A percentile compares a stretch with the other conserved stretches of the same genome.
Conservation (phyloP, 2,329 filamentous ascomycete species). For the Fusarium xylarioides region DNA sequence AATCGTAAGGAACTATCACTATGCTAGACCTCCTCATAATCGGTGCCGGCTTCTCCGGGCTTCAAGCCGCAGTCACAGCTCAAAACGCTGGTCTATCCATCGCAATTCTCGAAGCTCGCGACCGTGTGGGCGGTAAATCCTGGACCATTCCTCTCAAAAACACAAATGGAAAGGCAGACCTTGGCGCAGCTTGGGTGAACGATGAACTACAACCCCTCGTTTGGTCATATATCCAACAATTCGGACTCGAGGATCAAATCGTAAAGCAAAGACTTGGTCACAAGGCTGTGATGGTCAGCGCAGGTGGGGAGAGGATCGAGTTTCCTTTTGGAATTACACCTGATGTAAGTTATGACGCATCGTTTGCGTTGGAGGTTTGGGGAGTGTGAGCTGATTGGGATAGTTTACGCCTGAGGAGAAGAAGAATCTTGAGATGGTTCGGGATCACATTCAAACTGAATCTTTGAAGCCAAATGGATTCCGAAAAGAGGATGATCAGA, state of each 20-base stretch:
- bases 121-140: slow-evolving; percentile 63
- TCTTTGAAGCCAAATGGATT: slow-evolving; percentile 40
- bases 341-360: slow-evolving; percentile 5
- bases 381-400: background rate
- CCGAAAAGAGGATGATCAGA: slow-evolving; percentile 42
- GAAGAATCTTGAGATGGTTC: slow-evolving; percentile 45
- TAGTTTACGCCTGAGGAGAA: slow-evolving; percentile 47
- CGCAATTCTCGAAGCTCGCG: slow-evolving; percentile 59
- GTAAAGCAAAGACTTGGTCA: slow-evolving; percentile 59
- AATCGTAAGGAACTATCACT: accelerated
- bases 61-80: slow-evolving; percentile 49
- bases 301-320: slow-evolving; percentile 43
- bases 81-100: slow-evolving; percentile 49
- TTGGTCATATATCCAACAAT: slow-evolving; percentile 51
- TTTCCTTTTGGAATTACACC: slow-evolving; percentile 38
- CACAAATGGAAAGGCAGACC: slow-evolving; percentile 54
- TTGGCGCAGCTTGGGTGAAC: slow-evolving; percentile 70
- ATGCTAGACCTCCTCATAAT: slow-evolving; percentile 50
- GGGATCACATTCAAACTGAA: slow-evolving; percentile 49
- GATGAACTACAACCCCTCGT: slow-evolving; percentile 61
- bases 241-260: slow-evolving; percentile 50
- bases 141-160: slow-evolving; percentile 49
- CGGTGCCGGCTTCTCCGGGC: slow-evolving; percentile 56
- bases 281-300: slow-evolving; percentile 52
- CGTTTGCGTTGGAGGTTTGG: accelerated